Base-by-base conservation (phyloP, 805 yeast genomes). In the Zygotorulaspora danielsina region DNA sequence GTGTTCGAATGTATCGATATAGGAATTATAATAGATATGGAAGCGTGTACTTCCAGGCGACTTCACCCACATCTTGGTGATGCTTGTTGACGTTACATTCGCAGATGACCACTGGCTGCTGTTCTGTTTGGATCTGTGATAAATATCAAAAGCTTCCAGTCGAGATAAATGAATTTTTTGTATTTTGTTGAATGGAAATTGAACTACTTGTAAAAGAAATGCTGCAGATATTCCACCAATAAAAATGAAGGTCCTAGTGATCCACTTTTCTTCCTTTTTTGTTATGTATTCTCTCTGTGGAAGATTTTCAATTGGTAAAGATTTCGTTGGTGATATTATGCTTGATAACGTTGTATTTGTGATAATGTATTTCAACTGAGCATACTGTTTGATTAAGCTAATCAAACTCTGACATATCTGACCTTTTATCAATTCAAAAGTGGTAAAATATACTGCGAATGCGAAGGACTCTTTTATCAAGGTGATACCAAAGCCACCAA, bases 211-310 rank as follows among this genome's bases (percentile, higher is more conserved):
- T 15, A 89, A 66, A 0, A 86, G 69, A 13, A 80, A 67, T 0
- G 96, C 90, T 1, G 97, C 96, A 5, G 83, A 70, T 7, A 93
- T 86, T 13, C 97, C 97, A 0, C 95, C 96, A 6, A 82, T 51
- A 19, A 90, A 70, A 3, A 87, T 75, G 22, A 55, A 49, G 1
- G 49, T 38, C 38, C 54, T 47, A 22, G 44, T 45, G 11, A 51
- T 42, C 55, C 59, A 55, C 36, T 48, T 52, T 19, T 59, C 57
- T 32, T 59, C 57, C 27, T 45, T 42, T 15, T 41, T 32, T 16
- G 56, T 44, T 37, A 55, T 29, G 13, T 51, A 45, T 5, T 46
- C 55, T 49, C 26, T 19, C 19, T 38, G 59, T 44, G 36, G 34
- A 49, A 35, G 39, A 50, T 41, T 41, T 50, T 43, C 48, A 49